Base-by-base conservation (phyloP, 345 rosid species). In the Salix viminalis region DNA sequence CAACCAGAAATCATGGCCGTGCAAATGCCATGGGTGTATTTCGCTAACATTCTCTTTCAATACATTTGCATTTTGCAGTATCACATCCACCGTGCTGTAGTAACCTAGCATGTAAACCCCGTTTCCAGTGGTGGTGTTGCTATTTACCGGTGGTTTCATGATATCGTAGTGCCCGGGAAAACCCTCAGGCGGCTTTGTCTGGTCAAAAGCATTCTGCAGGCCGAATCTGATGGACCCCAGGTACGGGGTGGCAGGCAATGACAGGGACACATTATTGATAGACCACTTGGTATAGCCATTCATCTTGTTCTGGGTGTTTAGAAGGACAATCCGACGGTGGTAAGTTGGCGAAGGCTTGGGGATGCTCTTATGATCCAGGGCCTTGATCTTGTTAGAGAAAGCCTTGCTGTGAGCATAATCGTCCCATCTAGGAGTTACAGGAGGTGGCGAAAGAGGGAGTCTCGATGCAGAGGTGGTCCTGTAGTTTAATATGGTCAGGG, bases 1-100 rank as follows among this genome's bases (percentile, higher is more conserved):
- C 7, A 94, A 87, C 97, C 97, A 92, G 19, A 94, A 94, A 77
- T 90, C 90, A 72, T 94, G 98, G 0, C 97, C 97, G 69, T 94
- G 98, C 52, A 91, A 80, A 75, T 92, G 97, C 98, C 98, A 91
- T 0, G 98, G 96, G 56, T 92, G 98, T 4, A 87, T 84, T 76
- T 92, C 98, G 52, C 97, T 92, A 0, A 69, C 79, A 32, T 84
- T 83, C 0, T 68, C 74, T 0, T 28, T 7, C 9, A 92, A 36
- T 0, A 79, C 88, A 73, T 92, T 91, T 0, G 97, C 87, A 76
- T 94, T 91, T 36, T 94, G 98, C 3, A 94, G 80, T 62, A 92
- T 81, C 75, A 94, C 89, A 70, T 94, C 98, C n/a, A 94, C 87
- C 0, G 92, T 87, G 44, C 83, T 78, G 26, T 86, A 76, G 23